Percentiles rank a stretch among this genome's conserved stretches.
Evolutionary conservation across 345 rosid genomes (phyloP).

Genomic region (Orychophragmus violaceus): DNA sequence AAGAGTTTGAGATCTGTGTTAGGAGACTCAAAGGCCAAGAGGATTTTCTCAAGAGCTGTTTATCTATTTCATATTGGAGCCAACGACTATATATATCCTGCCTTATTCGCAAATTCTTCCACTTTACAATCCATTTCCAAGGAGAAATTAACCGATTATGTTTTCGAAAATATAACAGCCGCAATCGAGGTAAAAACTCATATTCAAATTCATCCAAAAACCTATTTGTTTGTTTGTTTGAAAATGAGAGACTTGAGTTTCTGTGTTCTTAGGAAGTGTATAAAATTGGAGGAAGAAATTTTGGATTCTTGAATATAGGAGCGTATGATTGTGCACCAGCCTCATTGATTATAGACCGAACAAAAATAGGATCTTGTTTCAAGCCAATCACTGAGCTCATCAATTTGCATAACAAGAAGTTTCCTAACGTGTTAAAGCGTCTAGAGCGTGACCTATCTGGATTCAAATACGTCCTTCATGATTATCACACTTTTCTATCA

Average conservation of each 20-base stretch:
- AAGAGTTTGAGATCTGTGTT: conserved; percentile 25
- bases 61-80: conserved; percentile 29
- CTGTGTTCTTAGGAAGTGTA: conserved; percentile 33
- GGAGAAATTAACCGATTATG: conserved; percentile 23
- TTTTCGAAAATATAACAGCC: conserved; percentile 29
- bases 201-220: neutral
- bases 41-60: conserved; percentile 23
- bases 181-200: conserved; percentile 32
- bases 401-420: conserved; percentile 26
- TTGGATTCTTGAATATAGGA: conserved; percentile 32
- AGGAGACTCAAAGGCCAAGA: conserved; percentile 31
- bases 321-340: conserved; percentile 30
- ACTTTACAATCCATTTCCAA: conserved; percentile 5
- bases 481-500: conserved; percentile 13
- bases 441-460: conserved; percentile 27
- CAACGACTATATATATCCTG: conserved; percentile 30
- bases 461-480: conserved; percentile 30
- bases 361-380: conserved; percentile 12
- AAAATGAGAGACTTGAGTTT: neutral
- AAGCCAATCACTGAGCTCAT: conserved; percentile 15
- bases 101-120: conserved; percentile 28
- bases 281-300: conserved; percentile 40
- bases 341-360: neutral
- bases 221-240: neutral
- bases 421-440: conserved; percentile 6